Evolutionary conservation across 2,329 filamentous ascomycete species (phyloP), one percentile per base, ranked within the genome.

Genomic region (Aspergillus alliaceus): DNA sequence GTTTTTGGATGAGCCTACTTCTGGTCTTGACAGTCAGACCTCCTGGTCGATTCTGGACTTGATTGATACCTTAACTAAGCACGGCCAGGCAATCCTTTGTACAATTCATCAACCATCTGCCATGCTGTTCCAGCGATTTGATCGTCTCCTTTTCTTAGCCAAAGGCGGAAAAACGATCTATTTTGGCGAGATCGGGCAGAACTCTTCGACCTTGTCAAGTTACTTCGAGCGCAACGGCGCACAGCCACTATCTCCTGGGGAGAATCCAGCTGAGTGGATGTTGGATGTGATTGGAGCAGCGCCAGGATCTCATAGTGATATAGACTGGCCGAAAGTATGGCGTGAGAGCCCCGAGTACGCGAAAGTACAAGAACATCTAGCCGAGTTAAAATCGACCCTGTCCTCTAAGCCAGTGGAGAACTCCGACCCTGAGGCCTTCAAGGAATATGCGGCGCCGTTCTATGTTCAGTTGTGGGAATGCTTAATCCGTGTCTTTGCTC

Each of bases 1-100:
- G 44, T 97, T 97, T 78, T 84, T 97, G 39, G 93, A 97, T 67
- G 93, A 97, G 75, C 93, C 93, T 12, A 97, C 93, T 2, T 96
- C 92, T 27, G 93, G 93, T 79, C 86, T 97, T 15, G 93, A 97
- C 74, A 90, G 87, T 67, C 92, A 96, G 73, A 96, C 92, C 1
- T 93, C 92, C 0, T 96, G 91, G 90, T 90, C 91, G 62, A 96
- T 96, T 69, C 82, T 91, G 42, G 88, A 91, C 70, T 83, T 96
- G 11, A 83, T 97, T 34, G 89, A 95, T 75, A 96, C 95, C 75
- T 82, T 97, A 27, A 91, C 91, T 66, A 89, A 93, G 72, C 89
- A 86, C 59, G 93, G 93, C 18, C 91, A 95, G 72, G 92, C 93
- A 51, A 90, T 97, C 74, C 86, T 97, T n/a, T 96, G 92, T 78